Conservation (phyloP, 1,139 yeast species). For the Suhomyces bokatorum region DNA sequence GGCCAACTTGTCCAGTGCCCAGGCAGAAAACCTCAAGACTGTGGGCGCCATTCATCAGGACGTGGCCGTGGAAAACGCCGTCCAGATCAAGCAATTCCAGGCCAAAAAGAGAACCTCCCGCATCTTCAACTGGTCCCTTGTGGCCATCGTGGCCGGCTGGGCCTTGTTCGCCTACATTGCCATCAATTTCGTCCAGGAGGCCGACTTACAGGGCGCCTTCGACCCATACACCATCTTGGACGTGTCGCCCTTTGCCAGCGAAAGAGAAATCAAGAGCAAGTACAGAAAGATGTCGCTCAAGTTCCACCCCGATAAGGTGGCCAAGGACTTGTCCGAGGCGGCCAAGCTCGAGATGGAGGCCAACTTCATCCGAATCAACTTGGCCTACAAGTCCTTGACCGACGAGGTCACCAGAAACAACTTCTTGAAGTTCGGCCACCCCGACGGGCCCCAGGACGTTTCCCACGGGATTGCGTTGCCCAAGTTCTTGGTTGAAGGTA, state of each 20-base stretch:
- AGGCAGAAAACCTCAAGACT: constrained; percentile 24
- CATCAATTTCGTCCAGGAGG: constrained; percentile 48
- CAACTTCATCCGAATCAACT: constrained; percentile 76
- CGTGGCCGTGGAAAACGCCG: constrained; percentile 42
- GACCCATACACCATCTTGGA: constrained; percentile 92
- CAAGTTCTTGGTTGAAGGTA: constrained; percentile 83
- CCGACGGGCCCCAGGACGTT: constrained; percentile 96
- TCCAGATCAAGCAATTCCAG: constrained; percentile 44
- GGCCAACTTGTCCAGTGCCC: constrained; percentile 24
- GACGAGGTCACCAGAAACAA: constrained; percentile 85
- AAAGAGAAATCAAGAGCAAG: constrained; percentile 74
- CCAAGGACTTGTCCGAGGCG: constrained; percentile 59
- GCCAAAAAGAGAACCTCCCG: constrained; percentile 37
- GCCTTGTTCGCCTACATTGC: constrained; percentile 51
- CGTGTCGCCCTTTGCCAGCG: constrained; percentile 65
- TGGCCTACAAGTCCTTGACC: constrained; percentile 93
- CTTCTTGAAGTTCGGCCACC: constrained; percentile 87
- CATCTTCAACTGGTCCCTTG: constrained; percentile 46
- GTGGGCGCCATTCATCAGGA: constrained; percentile 37
- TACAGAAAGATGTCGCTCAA: constrained; percentile 85
- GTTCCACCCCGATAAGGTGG: constrained; percentile 91
- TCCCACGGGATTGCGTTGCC: constrained; percentile 97
- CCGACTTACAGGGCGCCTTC: constrained; percentile 51
- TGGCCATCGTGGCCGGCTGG: constrained; percentile 70
- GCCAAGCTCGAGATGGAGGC: constrained; percentile 66